Evolutionary conservation across 257 asterid species (phyloP), one percentile per base, ranked within the genome.

Genomic region (Scutellaria galericulata): DNA sequence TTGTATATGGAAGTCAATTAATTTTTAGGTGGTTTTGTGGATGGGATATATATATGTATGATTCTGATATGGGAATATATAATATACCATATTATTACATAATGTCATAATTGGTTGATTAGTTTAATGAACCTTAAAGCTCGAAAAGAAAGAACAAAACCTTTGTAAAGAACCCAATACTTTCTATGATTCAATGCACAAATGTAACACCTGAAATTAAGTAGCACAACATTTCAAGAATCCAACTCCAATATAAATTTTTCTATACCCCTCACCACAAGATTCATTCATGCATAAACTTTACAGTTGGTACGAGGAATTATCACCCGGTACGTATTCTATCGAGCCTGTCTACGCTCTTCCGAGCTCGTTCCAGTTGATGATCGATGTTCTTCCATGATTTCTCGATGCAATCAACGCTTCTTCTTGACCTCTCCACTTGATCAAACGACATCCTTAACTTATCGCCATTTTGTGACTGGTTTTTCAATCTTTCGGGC

Each of bases 351-450:
- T 91, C 97, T 27, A 91, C 90, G 64, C 97, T 91, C 85, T 87
- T 89, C 74, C 97, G 85, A 4, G 83, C 92, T 75, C 91, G 81
- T 65, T 89, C 97, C 14, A 86, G 54, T 64, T 83, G 92, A 81
- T 81, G 91, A 46, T 92, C 97, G 0, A 89, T 72, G 65, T 85
- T 91, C 58, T 81, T 92, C 83, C 98, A 75, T 0, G 96, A 85
- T 62, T 90, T 92, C 8, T 89, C 97, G 14, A 86, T 82, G 85
- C 93, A 81, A 68, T 88, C 98, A 6, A 90, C 88, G 64, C 97
- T 92, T 62, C 98, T 90, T 78, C 98, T 87, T 41, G 98, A 88
- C 75, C 96, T 85, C 47, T 92, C 98, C 80, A 80, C 73, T 48
- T 88, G 97, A 72, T 90, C 94, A 41, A 84, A 87, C 0, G 96